phyloP scores from a whole-genome alignment of 768 basidiomycete genomes.

The Collybia nuda region DNA sequence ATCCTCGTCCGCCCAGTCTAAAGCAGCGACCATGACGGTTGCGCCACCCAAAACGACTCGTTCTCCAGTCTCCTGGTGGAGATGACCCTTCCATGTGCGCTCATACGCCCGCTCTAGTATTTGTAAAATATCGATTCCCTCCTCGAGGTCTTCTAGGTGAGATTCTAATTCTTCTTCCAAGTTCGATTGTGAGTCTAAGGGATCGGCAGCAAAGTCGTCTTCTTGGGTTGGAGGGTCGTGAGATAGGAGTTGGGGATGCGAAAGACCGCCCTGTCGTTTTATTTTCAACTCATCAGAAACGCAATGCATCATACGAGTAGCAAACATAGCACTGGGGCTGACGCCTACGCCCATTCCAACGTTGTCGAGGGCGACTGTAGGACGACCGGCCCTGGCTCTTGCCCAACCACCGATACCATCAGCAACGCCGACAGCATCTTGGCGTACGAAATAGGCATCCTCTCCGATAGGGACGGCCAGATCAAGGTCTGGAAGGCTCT shows the following conservation, averaged over 20 bases:
- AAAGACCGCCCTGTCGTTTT: not conserved
- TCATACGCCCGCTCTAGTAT: constrained; percentile 74
- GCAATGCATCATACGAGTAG: constrained; percentile 83
- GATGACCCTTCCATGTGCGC: constrained; percentile 61
- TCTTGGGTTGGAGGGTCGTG: not conserved
- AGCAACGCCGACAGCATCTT: constrained; percentile 90
- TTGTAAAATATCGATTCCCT: constrained; percentile 68
- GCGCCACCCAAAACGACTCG: constrained; percentile 18
- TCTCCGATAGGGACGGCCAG: constrained; percentile 85
- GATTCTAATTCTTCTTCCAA: constrained; percentile 25
- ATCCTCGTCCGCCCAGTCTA: not conserved
- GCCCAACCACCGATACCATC: constrained; percentile 97
- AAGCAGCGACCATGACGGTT: constrained; percentile 8
- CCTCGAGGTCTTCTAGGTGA: constrained; percentile 60
- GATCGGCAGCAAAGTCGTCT: not conserved
- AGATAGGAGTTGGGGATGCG: constrained; percentile 18
- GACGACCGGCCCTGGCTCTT: constrained; percentile 3
- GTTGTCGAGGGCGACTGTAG: constrained; percentile 14
- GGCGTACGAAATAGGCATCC: constrained; percentile 83
- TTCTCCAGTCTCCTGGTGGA: constrained; percentile 19
- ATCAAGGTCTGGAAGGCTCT: constrained; percentile 28
- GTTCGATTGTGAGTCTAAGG: constrained; percentile 6
- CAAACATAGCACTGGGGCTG: constrained; percentile 56
- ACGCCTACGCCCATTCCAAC: constrained; percentile 12
- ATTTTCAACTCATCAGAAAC: constrained; percentile 55